Evolutionary conservation across 768 basidiomycete species (phyloP).

Genomic region (Cantharellus cinnabarinus): DNA sequence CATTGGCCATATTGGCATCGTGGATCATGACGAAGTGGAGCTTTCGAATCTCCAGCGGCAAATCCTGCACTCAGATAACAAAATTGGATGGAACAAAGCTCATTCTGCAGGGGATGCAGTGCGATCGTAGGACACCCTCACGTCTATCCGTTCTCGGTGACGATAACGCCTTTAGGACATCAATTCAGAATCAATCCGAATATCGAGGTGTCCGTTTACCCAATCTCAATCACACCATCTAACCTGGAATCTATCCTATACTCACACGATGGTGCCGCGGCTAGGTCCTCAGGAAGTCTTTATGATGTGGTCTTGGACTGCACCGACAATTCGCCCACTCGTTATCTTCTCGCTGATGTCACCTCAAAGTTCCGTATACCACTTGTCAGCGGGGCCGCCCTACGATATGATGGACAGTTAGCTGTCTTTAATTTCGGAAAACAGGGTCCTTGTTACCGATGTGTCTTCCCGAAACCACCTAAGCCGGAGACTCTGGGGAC

Average conservation of each 20-base stretch:
- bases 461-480: slow-evolving; percentile 72
- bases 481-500: slow-evolving; percentile 40
- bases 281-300: slow-evolving; percentile 9
- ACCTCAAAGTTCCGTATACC: slow-evolving; percentile 57
- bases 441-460: slow-evolving; percentile 79
- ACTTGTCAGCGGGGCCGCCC: slow-evolving; percentile 85
- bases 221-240: slow-evolving; percentile 30
- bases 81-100: slow-evolving; percentile 61
- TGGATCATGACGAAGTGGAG: slow-evolving; percentile 79
- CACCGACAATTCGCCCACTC: slow-evolving; percentile 81
- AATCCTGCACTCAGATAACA: slow-evolving; percentile 57
- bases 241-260: slow-evolving; percentile 37
- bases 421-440: slow-evolving; percentile 43
- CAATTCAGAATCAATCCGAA: slow-evolving; percentile 49
- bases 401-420: slow-evolving; percentile 64
- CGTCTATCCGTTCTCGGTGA: background rate
- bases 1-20: slow-evolving; percentile 57
- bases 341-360: slow-evolving; percentile 81
- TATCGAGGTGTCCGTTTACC: slow-evolving; percentile 35
- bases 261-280: slow-evolving; percentile 15
- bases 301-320: slow-evolving; percentile 81
- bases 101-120: slow-evolving; percentile 59
- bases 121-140: slow-evolving; percentile 26
- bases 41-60: slow-evolving; percentile 83
- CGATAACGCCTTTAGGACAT: background rate